Percentiles rank a stretch among this genome's conserved stretches.
Evolutionary conservation across 2,329 filamentous ascomycete species (phyloP).

Genomic region (Arthrobotrys pseudoclavata): DNA sequence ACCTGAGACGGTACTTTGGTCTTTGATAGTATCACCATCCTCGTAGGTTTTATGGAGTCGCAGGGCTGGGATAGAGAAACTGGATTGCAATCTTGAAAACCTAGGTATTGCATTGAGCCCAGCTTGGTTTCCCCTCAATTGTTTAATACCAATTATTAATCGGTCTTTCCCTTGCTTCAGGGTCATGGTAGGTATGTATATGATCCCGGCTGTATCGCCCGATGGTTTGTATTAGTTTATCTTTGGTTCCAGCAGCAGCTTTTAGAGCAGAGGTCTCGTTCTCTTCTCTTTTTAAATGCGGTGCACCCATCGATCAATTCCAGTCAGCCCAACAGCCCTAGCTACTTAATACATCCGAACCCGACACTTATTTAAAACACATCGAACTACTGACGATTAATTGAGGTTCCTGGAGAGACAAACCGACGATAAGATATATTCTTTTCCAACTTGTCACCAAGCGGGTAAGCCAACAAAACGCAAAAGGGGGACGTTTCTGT

Average conservation of each 20-base stretch:
- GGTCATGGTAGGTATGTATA: not conserved
- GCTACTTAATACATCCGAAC: constrained; percentile 29
- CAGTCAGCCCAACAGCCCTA: constrained; percentile 44
- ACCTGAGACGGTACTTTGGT: constrained; percentile 38
- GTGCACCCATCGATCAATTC: constrained; percentile 25
- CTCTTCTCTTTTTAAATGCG: constrained; percentile 39
- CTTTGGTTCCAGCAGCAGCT: constrained; percentile 38
- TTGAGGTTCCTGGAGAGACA: constrained; percentile 5
- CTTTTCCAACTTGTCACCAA: not conserved
- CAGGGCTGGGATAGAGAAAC: constrained; percentile 39
- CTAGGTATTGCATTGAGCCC: not conserved
- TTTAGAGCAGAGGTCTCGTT: constrained; percentile 33
- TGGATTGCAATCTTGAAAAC: constrained; percentile 11
- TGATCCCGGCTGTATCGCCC: constrained; percentile 50
- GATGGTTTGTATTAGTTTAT: constrained; percentile 27
- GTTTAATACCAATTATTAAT: constrained; percentile 51
- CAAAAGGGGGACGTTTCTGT: not conserved
- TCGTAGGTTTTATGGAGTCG: constrained; percentile 29
- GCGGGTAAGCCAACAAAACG: constrained; percentile 14
- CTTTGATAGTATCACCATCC: constrained; percentile 8
- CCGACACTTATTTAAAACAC: constrained; percentile 27
- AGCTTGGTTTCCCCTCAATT: constrained; percentile 30
- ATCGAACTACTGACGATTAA: constrained; percentile 1
- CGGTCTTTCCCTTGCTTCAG: constrained; percentile 19
- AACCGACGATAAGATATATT: constrained; percentile 16